phyloP scores from a whole-genome alignment of 73 alveolate genomes.

The Blepharisma japonicum region DNA sequence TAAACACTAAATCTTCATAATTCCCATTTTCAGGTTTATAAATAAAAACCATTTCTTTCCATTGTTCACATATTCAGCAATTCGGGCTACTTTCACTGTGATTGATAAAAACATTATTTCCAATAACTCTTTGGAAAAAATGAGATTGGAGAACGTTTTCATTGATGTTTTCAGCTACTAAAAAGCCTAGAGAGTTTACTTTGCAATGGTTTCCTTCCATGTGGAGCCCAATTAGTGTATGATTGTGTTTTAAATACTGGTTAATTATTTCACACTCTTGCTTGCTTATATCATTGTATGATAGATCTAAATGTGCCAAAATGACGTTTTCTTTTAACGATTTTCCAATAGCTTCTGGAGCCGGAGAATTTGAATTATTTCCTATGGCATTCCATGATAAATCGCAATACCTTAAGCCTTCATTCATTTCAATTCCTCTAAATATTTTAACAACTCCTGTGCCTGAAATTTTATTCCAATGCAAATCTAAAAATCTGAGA shows the following conservation, averaged over 20 bases:
- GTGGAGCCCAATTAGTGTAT: conserved; percentile 74
- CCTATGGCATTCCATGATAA: neutral
- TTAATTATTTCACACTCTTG: conserved; percentile 55
- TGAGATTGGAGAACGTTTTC: neutral
- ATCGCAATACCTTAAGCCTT: neutral
- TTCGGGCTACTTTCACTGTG: neutral
- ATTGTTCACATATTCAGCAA: conserved; percentile 19
- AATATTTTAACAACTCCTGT: conserved; percentile 38
- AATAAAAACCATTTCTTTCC: conserved; percentile 3
- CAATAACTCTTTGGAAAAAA: neutral
- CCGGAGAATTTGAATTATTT: neutral
- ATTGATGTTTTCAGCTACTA: conserved; percentile 29
- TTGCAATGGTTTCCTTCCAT: conserved; percentile 78
- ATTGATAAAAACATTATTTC: neutral
- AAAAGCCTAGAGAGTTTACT: conserved; percentile 73
- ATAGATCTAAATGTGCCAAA: conserved; percentile 71
- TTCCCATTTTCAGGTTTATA: neutral
- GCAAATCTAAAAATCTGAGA: conserved; percentile 34
- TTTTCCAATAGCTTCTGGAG: conserved; percentile 34
- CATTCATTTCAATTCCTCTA: neutral
- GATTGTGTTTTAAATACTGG: conserved; percentile 63
- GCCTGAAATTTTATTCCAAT: conserved; percentile 55
- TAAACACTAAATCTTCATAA: neutral
- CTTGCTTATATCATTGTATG: conserved; percentile 55
- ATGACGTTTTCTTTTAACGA: conserved; percentile 48